These are phyloP conservation scores for Verticillium zaregamsianum DNA, from an alignment of 2,329 filamentous ascomycete genomes.

Conservation along the genomic window DNA sequence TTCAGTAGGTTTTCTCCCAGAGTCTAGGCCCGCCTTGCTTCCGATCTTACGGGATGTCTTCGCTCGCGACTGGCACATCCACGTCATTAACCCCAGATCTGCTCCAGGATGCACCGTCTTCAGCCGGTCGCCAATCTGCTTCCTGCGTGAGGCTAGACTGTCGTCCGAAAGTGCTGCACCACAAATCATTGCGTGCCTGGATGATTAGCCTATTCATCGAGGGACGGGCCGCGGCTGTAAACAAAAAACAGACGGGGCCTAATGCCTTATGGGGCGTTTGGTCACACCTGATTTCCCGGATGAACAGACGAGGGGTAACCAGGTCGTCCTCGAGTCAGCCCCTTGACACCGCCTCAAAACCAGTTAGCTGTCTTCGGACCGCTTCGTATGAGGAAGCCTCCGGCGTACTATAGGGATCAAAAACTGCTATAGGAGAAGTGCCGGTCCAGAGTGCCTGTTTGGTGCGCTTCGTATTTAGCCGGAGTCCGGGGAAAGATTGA, in stretches of 20 bases:
- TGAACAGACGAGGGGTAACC: neutral
- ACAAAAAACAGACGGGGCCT: no score
- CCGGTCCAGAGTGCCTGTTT: neutral
- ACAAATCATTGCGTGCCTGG: neutral
- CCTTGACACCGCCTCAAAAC: neutral
- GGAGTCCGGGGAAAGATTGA: neutral
- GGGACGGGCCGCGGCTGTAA: no score
- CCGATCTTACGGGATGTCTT: no score
- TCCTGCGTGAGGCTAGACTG: neutral
- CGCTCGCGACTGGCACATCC: neutral
- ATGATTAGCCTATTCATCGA: neutral
- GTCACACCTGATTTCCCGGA: neutral
- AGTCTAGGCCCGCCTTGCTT: no score
- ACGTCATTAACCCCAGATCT: neutral
- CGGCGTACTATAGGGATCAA: neutral
- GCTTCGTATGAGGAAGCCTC: neutral
- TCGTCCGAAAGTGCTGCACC: neutral
- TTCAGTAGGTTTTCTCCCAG: no score
- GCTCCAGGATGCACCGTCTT: neutral
- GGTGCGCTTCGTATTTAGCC: neutral
- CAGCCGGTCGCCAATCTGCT: neutral
- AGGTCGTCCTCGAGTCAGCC: neutral
- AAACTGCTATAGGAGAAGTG: neutral
- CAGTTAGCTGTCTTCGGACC: neutral
- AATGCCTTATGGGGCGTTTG: no score